Evolutionary conservation across 2,329 filamentous ascomycete species (phyloP), one percentile per base, ranked within the genome.

Genomic region (Westerdykella sp.): DNA sequence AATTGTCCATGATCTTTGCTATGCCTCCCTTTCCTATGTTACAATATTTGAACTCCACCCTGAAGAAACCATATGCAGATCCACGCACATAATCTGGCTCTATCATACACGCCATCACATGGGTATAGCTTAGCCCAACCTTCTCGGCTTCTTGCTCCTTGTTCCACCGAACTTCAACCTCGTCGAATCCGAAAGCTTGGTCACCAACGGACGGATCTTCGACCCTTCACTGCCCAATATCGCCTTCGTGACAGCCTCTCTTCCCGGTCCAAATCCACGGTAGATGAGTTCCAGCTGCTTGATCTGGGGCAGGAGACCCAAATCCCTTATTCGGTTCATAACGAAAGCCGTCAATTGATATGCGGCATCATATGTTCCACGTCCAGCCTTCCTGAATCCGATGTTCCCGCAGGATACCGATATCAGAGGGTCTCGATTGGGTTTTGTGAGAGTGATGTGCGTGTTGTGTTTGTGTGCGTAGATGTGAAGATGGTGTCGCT

Each of bases 81-180:
- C 18, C 18, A 21, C 25, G 4, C 25, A 9, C 25, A 28, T 28
- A 10, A 12, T 7, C 25, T 28, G 25, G 9, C 25, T 28, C 25
- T 28, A 28, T 28, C 25, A 28, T 28, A 28, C 25, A 28, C 25
- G 7, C 25, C 25, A 28, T 12, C 25, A 7, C 25, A 28, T 6
- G 25, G 25, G 25, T 28, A 28, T 28, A 28, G 2, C 46, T 51
- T 60, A 84, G 69, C 81, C 80, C 73, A 97, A 71, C 73, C 93
- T 84, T 70, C 90, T 90, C 32, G 83, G 84, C 66, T 83, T 87
- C 67, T 78, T 79, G 73, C 88, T 91, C 69, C 90, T 86, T 32
- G 86, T 87, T 62, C 93, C 94, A 70, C 90, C 93, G 75, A 97
- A 95, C 75, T 98, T 98, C 68, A 97, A 69, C 59, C 85, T 85